These are phyloP conservation scores for Phytopythium helicoides DNA, from an alignment of 352 stramenopile genomes.

Conservation along the genomic window DNA sequence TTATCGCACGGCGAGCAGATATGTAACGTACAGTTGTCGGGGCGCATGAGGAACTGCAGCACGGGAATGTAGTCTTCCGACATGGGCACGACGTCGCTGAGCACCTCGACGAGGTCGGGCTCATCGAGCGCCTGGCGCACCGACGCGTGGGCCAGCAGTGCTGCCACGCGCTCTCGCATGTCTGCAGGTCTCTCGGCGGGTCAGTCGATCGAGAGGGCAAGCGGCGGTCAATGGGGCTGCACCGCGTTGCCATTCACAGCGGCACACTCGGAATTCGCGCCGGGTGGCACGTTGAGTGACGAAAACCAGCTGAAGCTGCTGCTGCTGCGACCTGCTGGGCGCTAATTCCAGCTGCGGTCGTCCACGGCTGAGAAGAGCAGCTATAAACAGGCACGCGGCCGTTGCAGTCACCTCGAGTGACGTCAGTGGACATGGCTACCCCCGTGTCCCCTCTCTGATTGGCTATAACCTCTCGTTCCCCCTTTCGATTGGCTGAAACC, in stretches of 20 bases:
- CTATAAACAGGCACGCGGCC: not conserved
- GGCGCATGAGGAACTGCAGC: slow-evolving; percentile 58
- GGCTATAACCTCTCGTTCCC: no score
- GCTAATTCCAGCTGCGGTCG: not conserved
- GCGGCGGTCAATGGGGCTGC: no score
- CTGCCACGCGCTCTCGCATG: slow-evolving; percentile 50
- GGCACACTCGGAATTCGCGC: no score
- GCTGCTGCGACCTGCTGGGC: no score
- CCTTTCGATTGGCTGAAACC: no score
- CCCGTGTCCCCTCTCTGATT: no score
- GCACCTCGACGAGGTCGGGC: slow-evolving; percentile 44
- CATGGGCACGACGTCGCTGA: slow-evolving; percentile 42
- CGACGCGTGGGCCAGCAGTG: slow-evolving; percentile 40
- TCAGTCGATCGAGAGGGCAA: no score
- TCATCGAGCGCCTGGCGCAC: slow-evolving; percentile 42
- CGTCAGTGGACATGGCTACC: no score
- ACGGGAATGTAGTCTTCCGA: slow-evolving; percentile 60
- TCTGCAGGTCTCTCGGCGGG: not conserved
- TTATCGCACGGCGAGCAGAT: not conserved
- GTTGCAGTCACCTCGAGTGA: no score
- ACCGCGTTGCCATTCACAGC: slow-evolving; percentile 5
- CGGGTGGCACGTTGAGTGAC: not conserved
- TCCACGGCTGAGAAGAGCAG: no score
- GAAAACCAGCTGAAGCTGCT: slow-evolving; percentile 1
- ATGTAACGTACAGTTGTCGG: slow-evolving; percentile 47